Base-by-base conservation (phyloP, 805 yeast species). In the Hanseniaspora nectarophila region DNA sequence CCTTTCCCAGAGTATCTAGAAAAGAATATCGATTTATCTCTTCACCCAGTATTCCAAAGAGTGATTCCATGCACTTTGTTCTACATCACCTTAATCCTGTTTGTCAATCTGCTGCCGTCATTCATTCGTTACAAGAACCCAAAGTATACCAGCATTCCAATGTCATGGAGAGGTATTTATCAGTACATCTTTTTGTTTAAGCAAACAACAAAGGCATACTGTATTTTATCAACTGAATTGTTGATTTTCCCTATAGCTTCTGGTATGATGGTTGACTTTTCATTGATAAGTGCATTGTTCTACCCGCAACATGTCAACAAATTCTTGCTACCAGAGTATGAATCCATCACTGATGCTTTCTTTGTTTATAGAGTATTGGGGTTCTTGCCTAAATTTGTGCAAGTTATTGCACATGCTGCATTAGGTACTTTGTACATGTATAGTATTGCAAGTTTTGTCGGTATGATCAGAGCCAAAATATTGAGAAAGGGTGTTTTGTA, bases 401-500 rank as follows among this genome's bases (percentile, higher is more conserved):
- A 62, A 12, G 55, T 52, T 8, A 52, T 62, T 23, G 43, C 56
- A 4, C 74, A 76, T 53, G 89, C 95, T 95, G 65, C 70, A 5
- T 57, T 73, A 51, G 97, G 98, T 5, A 87, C 95, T 0, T 57
- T 73, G 12, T 92, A 87, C 70, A 89, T 92, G 97, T 80, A 82
- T 56, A 71, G 78, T 59, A 81, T 92, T 68, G 95, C 97, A 0
- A 69, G 83, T 45, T 90, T 79, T 66, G 88, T 90, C 29, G 85
- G 94, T 18, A 82, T 88, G 88, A 74, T 81, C 20, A 73, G 98
- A 56, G 69, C 75, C 43, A 67, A 71, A 54, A 79, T 87, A 37
- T 73, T 90, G 54, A 75, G 99, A 53, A 82, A 84, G 0, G 99
- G 98, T 12, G 95, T 86, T 8, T 70, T 92, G 44, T 92, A 80